Conservation (phyloP, 2,329 filamentous ascomycete species). For the Exophiala sp. region DNA sequence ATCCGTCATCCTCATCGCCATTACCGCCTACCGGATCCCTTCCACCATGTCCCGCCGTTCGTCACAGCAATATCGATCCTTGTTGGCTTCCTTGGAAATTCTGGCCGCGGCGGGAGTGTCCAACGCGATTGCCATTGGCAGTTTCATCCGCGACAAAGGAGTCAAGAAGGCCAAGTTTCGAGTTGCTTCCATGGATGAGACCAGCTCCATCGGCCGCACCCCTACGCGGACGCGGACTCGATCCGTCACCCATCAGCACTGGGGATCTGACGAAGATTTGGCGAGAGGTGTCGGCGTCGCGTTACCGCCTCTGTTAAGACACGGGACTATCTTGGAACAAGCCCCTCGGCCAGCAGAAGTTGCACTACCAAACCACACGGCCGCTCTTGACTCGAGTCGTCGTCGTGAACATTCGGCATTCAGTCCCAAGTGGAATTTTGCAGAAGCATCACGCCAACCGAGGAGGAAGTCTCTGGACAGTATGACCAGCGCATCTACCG, state of each 20-base stretch:
- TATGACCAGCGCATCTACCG: conserved; percentile 23
- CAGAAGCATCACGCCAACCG: conserved; percentile 10
- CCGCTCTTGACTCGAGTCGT: conserved; percentile 23
- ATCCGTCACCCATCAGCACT: conserved; percentile 64
- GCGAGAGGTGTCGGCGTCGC: conserved; percentile 73
- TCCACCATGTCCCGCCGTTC: conserved; percentile 65
- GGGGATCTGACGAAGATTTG: conserved; percentile 88
- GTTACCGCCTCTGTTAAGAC: conserved; percentile 48
- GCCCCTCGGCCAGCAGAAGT: conserved; percentile 19
- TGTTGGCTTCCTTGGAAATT: conserved; percentile 84
- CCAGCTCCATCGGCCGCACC: conserved; percentile 33
- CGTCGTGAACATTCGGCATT: conserved; percentile 29
- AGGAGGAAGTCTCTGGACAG: conserved; percentile 15
- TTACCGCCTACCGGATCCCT: conserved; percentile 76
- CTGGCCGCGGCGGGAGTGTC: conserved; percentile 80
- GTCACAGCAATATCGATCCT: conserved; percentile 77
- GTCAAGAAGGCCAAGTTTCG: conserved; percentile 84
- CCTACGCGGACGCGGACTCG: conserved; percentile 41
- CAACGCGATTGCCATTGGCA: conserved; percentile 84
- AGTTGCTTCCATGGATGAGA: conserved; percentile 40
- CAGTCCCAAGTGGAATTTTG: conserved; percentile 24
- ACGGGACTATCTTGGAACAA: conserved; percentile 14
- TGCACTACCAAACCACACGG: conserved; percentile 8
- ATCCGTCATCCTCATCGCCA: conserved; percentile 70
- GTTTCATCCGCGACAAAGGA: conserved; percentile 84